Evolutionary conservation across 176 grass and related monocot species (phyloP).

Genomic region (Oryza brachyantha): DNA sequence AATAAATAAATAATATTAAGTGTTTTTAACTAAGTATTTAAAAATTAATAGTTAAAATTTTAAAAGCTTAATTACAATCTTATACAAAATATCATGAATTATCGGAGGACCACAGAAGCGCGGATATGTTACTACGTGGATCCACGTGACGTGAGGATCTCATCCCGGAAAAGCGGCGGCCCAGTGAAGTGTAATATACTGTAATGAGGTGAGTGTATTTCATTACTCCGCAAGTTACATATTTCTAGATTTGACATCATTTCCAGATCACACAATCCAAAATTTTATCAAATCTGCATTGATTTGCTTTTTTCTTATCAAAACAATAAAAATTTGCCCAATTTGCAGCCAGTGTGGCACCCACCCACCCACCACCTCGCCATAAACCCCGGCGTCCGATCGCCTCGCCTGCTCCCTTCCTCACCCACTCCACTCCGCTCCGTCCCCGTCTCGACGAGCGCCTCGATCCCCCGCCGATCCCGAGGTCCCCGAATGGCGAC

Average conservation of each 20-base stretch:
- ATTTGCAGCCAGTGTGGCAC: neutral
- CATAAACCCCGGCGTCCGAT: conserved; percentile 17
- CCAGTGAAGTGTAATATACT: too few relatives aligned
- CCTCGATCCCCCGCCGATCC: neutral
- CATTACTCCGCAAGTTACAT: neutral
- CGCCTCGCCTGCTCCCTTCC: neutral
- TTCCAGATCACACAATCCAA: neutral
- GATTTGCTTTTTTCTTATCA: neutral
- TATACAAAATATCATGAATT: too few relatives aligned
- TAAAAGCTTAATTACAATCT: too few relatives aligned
- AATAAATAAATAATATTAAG: too few relatives aligned
- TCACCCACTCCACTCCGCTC: too few relatives aligned
- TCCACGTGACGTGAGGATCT: too few relatives aligned
- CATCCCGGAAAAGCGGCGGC: too few relatives aligned
- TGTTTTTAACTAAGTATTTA: too few relatives aligned
- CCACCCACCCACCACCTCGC: neutral
- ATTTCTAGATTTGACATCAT: neutral
- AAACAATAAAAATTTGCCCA: neutral
- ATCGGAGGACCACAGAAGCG: too few relatives aligned
- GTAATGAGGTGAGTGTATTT: neutral
- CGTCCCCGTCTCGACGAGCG: conserved; percentile 23
- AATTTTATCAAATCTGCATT: neutral
- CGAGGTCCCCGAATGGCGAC: conserved; percentile 56
- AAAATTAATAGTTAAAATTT: too few relatives aligned
- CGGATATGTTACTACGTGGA: too few relatives aligned